phyloP scores from a whole-genome alignment of 306 rosid genomes.

The Castanea mollissima region DNA sequence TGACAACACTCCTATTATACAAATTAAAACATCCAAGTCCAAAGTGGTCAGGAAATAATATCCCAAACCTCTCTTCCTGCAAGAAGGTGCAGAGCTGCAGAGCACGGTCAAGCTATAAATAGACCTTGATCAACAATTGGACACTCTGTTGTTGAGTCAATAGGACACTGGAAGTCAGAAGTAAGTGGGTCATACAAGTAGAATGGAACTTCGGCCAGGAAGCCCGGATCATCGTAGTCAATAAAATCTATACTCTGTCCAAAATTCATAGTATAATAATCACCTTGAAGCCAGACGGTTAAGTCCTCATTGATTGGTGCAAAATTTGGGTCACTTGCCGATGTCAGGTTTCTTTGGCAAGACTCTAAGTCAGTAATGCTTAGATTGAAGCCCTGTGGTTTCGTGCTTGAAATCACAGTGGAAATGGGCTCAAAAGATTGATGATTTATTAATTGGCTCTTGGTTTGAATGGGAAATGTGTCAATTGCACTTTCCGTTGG shows the following conservation, averaged over 20 bases:
- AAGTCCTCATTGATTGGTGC: constrained; percentile 59
- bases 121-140: constrained; percentile 69
- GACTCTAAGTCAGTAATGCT: constrained; percentile 50
- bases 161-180: constrained; percentile 39
- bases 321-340: constrained; percentile 47
- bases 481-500: constrained; percentile 39
- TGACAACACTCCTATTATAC: constrained; percentile 49
- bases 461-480: constrained; percentile 47
- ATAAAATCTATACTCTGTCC: constrained; percentile 51
- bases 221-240: constrained; percentile 57
- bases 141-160: constrained; percentile 58
- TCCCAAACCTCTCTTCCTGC: constrained; percentile 48
- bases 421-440: constrained; percentile 49
- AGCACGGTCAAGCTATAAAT: constrained; percentile 54
- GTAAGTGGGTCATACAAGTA: constrained; percentile 57
- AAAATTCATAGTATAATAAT: constrained; percentile 44
- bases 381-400: constrained; percentile 46
- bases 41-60: constrained; percentile 44
- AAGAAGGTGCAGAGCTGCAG: constrained; percentile 24
- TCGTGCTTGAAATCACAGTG: constrained; percentile 39
- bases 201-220: constrained; percentile 49
- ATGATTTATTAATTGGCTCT: constrained; percentile 35
- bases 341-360: constrained; percentile 43
- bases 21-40: constrained; percentile 56
- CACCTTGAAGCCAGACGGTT: constrained; percentile 54